Percentiles rank a stretch among this genome's conserved stretches.
Conservation (phyloP, 305 asterid species). For the Fraxinus latifolia region DNA sequence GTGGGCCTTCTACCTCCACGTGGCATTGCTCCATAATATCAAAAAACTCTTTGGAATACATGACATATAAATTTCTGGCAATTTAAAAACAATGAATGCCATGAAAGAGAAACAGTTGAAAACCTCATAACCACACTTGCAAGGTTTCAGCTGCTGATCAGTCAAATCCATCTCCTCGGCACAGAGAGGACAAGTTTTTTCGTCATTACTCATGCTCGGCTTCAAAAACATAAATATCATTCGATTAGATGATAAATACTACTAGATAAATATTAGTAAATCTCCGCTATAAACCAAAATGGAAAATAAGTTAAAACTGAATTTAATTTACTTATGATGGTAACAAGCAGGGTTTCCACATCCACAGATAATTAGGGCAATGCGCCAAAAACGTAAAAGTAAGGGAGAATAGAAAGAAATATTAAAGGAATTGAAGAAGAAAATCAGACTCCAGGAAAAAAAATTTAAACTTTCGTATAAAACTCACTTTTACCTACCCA, state of each 20-base stretch:
- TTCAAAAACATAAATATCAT: conserved; percentile 10
- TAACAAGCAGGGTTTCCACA: background rate
- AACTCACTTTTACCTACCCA: conserved; percentile 25
- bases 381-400: conserved; percentile 1
- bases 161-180: conserved; percentile 99
- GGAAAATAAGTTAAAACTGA: conserved; percentile 5
- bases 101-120: conserved; percentile 10
- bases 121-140: conserved; percentile 98
- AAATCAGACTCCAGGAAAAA: conserved; percentile 14
- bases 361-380: conserved; percentile 17
- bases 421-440: background rate
- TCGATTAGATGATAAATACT: background rate
- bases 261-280: background rate
- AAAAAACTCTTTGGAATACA: background rate
- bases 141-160: conserved; percentile 95
- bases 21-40: background rate
- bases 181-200: conserved; percentile 93
- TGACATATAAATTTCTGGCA: background rate
- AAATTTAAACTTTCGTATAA: background rate
- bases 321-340: conserved; percentile 8
- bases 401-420: background rate
- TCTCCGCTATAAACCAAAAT: background rate
- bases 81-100: conserved; percentile 1
- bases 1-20: background rate
- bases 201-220: conserved; percentile 86